Base-by-base conservation (phyloP, 2,329 filamentous ascomycete species). In the Colletotrichum sp. region DNA sequence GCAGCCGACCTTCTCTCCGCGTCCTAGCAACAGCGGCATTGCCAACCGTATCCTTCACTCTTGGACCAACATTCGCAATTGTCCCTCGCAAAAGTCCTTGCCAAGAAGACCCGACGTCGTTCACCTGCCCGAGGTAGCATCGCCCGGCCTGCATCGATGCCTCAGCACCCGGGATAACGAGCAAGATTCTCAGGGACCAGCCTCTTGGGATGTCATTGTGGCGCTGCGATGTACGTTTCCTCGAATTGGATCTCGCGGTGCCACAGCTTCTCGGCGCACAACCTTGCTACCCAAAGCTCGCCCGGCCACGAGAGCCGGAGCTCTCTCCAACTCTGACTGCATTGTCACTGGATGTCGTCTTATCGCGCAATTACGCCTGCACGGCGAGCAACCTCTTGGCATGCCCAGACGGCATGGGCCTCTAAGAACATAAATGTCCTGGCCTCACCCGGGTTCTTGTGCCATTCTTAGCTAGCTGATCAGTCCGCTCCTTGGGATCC, bases 71-170 rank as follows among this genome's bases (percentile, higher is more conserved):
- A 48, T 48, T 60, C 58, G 70, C 64, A 55, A 65, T 68, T 27
- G 18, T 34, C 39, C 30, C 16, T 12, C 34, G 36, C 58, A 75
- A 75, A 73, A 73, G 70, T 73, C 15, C 73, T 34, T 66, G 70
- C 73, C 73, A 75, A 75, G 73, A 75, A 48, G n/a, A 36, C 22
- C 30, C 56, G 22, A 65, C 43, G 28, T 65, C 58, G 27, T 32
- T 65, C 73, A 75, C 73, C 73, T 75, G 70, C 73, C 73, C 64
- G 69, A 75, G 64, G 70, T 43, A 75, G 73, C 70, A 75, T 75
- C 73, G 70, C 58, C 65, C 48, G 73, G 36, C 28, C 56, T 66
- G 70, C 64, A 73, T 15, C 48, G 25, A 69, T 75, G 73, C 70
- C 73, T 75, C 73, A 75, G 73, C 25, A n/a, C 16, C 22, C 12